Base-by-base conservation (phyloP, 768 basidiomycete species). In the Cystoderma amianthinum region DNA sequence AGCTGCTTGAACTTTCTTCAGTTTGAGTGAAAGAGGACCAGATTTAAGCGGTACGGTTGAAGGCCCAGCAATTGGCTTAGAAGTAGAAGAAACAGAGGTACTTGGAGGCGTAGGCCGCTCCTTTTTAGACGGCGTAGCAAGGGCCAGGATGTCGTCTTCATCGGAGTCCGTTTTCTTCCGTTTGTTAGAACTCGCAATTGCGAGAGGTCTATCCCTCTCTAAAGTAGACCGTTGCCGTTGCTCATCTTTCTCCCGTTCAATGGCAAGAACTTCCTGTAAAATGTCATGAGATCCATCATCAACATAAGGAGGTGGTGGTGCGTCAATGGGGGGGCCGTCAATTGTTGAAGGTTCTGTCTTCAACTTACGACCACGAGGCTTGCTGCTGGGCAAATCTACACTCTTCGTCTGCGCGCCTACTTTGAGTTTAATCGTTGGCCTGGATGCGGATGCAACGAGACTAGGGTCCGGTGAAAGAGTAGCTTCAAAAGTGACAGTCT, bases 201-300 rank as follows among this genome's bases (percentile, higher is more conserved):
- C 47, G 15, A 56, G 39, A 37, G 64, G 50, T 42, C 60, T 69
- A 15, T 57, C 62, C 40, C 62, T 62, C 28, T 66, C 74, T n/a
- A 53, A 53, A 5, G 60, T 50, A 36, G 62, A 63, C 24, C 74
- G 69, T 19, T 68, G 68, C 20, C 72, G 72, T 45, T 71, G 69
- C 51, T 80, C 75, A 40, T 69, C 67, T 57, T 80, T 75, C 59
- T 81, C 77, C 41, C 74, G 68, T 55, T 89, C 86, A 30, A 88
- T 83, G 5, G 86, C 86, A 41, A 88, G 72, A 15, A 90, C 85
- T 56, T 89, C 86, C 55, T 87, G 83, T 2, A 87, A 63, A 30
- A 90, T 68, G 51, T 90, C 86, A 48, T 85, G 79, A 20, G 82
- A 84, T n/a, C 83, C 85, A 58, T 88, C 85, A 49, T 88, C 85